Base-by-base conservation (phyloP, 495 filamentous ascomycete genomes). In the Geoglossum glabrum region DNA sequence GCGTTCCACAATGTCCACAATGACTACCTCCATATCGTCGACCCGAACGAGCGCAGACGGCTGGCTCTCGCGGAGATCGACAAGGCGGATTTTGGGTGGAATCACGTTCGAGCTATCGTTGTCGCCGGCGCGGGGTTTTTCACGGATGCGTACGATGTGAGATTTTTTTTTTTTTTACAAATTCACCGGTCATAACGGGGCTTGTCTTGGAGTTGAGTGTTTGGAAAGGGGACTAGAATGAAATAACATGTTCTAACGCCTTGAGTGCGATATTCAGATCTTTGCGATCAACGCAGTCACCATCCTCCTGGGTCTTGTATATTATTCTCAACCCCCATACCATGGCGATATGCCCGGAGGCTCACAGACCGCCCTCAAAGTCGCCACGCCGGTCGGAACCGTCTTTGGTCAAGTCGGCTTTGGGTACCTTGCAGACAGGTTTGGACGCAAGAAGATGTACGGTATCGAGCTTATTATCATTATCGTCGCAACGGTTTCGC, bases 381-480 rank as follows among this genome's bases (percentile, higher is more conserved):
- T 88, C 17, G 78, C 87, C 8, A 92, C 87, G 19, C 90, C 84
- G 11, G 83, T 78, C 59, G 88, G 89, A 45, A 92, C 86, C 25
- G 86, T 93, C 59, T 70, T 94, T 59, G 89, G 89, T 38, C 88
- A 93, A 69, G 67, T 94, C 27, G 76, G 76, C 60, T 93, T 95
- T 64, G 88, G 88, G 55, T 80, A 76, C 67, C 72, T 90, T 13
- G 88, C 86, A 23, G 88, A 94, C 73, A 70, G 80, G 23, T 75
- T 87, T 57, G 85, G 86, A 54, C 80, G 86, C 54, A 87, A 86
- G 74, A 75, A 72, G 56, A 90, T 94, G 82, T 95, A 95, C 68
- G 88, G 88, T 40, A 72, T 90, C 54, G 88, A 93, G 67, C 71
- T 94, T 60, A 87, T 92, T 64, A 71, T 95, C 61, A 92, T 94